A percentile compares a stretch with the other conserved stretches of the same genome.
Conservation (phyloP, 169 alveolate species). For the Eimeria tenella region DNA sequence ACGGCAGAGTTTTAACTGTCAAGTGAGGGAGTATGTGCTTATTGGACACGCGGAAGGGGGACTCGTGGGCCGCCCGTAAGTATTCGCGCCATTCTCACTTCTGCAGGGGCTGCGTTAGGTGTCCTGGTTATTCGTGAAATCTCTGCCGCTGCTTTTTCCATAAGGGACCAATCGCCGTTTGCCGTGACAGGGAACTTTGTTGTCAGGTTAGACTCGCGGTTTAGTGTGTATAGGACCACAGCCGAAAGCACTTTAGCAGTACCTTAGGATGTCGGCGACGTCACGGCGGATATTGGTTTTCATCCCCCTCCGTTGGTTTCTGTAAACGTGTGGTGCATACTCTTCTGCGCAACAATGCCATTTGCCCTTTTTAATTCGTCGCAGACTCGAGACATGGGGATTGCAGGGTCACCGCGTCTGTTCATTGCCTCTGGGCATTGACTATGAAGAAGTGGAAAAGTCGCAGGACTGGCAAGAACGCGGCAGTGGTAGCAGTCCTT, state of each 20-base stretch:
- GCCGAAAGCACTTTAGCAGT: too few species aligned
- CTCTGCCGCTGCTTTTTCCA: neutral
- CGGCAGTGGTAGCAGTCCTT: neutral
- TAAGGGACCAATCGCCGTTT: too few species aligned
- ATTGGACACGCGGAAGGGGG: slow-evolving; percentile 78
- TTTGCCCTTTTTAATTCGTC: neutral
- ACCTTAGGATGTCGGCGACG: neutral
- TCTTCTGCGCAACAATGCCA: neutral
- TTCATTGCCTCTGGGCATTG: slow-evolving; percentile 63
- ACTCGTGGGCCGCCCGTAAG: slow-evolving; percentile 79
- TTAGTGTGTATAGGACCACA: too few species aligned
- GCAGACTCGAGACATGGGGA: slow-evolving; percentile 71
- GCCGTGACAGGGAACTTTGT: too few species aligned
- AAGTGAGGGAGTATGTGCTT: slow-evolving; percentile 69
- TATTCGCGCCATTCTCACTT: neutral
- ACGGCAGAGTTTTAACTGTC: neutral
- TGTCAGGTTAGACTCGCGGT: too few species aligned
- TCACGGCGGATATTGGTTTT: neutral
- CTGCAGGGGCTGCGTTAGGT: neutral
- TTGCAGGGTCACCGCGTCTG: slow-evolving; percentile 4
- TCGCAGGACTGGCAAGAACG: neutral
- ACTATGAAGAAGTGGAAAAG: slow-evolving; percentile 19
- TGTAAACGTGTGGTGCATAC: neutral
- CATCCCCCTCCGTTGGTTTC: neutral
- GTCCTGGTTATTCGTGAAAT: neutral